Evolutionary conservation across 148 eudicot genomes (phyloP).

Genomic region (Rhododendron ferrugineum): DNA sequence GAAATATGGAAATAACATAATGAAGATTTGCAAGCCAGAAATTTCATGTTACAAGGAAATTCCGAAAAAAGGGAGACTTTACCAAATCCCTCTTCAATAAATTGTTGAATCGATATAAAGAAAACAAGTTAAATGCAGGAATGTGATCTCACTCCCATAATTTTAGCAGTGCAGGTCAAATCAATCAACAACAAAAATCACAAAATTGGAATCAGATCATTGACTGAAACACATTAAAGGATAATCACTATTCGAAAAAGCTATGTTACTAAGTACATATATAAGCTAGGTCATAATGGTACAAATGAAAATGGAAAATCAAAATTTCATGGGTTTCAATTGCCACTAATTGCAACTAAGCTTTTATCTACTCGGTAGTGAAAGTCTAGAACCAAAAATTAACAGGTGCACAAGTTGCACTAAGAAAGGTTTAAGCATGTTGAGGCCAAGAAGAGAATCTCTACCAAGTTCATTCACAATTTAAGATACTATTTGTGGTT

Average conservation of each 20-base stretch:
- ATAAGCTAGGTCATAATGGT: neutral
- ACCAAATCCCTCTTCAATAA: neutral
- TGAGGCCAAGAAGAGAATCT: neutral
- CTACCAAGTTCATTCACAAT: neutral
- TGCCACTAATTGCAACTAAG: neutral
- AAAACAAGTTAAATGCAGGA: slow-evolving; percentile 2
- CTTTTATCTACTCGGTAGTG: neutral
- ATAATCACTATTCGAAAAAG: neutral
- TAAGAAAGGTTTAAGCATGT: neutral
- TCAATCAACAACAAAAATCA: neutral
- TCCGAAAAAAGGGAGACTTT: neutral
- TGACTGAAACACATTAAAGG: neutral
- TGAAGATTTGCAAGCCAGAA: neutral
- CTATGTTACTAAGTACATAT: neutral
- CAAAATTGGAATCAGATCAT: neutral
- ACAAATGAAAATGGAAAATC: neutral
- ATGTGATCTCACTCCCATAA: neutral
- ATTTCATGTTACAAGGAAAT: neutral
- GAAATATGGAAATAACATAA: neutral
- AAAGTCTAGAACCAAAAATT: neutral
- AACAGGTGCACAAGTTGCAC: neutral
- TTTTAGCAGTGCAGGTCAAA: neutral
- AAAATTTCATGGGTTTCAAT: neutral
- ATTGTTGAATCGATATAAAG: neutral
- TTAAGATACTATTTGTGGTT: neutral